These are phyloP conservation scores for Piper betle DNA, from an alignment of 164 flowering plant species.

Conservation along the genomic window DNA sequence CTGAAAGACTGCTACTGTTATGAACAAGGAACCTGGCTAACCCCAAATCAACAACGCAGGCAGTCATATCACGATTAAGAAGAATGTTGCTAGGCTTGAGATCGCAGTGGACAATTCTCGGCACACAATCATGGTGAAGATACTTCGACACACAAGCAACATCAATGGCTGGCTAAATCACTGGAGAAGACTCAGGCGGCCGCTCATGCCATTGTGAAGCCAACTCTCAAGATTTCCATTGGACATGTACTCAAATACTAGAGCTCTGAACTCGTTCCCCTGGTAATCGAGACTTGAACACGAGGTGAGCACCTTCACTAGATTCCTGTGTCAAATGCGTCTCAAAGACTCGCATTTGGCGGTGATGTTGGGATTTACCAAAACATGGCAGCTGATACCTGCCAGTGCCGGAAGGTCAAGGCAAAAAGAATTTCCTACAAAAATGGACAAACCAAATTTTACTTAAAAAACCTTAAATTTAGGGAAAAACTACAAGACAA, in stretches of 20 bases:
- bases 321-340: conserved; percentile 22
- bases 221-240: conserved; percentile 7
- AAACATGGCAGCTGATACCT: too few species aligned
- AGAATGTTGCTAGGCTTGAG: conserved; percentile 15
- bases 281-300: conserved; percentile 18
- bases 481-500: too few species aligned
- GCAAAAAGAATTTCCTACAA: too few species aligned
- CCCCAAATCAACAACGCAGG: conserved; percentile 24
- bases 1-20: background rate
- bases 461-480: too few species aligned
- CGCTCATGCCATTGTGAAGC: background rate
- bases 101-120: conserved; percentile 11
- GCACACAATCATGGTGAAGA: conserved; percentile 4
- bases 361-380: too few species aligned
- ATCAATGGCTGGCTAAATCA: background rate
- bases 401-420: too few species aligned
- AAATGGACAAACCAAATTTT: too few species aligned
- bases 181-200: conserved; percentile 1
- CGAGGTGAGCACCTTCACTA: conserved; percentile 16
- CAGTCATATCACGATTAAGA: conserved; percentile 10
- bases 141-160: conserved; percentile 1
- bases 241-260: conserved; percentile 6
- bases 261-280: conserved; percentile 23
- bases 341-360: conserved; percentile 22
- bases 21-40: conserved; percentile 14